Conservation (phyloP, 2,329 filamentous ascomycete species). For the Incumbomyces lentus region DNA sequence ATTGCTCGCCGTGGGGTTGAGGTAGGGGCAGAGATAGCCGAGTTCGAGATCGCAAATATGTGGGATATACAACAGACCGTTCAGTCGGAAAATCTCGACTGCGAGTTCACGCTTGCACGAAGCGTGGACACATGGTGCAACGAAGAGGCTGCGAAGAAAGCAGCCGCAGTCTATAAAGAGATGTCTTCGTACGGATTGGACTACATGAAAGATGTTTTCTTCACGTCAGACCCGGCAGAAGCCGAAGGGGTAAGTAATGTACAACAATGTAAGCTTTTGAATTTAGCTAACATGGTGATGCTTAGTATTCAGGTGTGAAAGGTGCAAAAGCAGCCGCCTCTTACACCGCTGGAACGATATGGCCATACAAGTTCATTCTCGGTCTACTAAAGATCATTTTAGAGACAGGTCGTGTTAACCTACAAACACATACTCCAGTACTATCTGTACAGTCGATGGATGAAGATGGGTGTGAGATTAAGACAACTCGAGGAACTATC, state of each 20-base stretch:
- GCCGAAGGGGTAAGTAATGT: slow-evolving; percentile 7
- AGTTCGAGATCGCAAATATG: slow-evolving; percentile 34
- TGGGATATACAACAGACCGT: slow-evolving; percentile 30
- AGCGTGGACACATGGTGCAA: slow-evolving; percentile 31
- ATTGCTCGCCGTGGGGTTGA: slow-evolving; percentile 26
- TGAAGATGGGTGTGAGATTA: slow-evolving; percentile 10
- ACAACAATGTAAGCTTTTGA: neutral
- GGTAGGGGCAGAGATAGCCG: slow-evolving; percentile 29
- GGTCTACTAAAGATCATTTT: slow-evolving; percentile 26
- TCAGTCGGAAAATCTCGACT: slow-evolving; percentile 33
- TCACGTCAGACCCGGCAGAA: slow-evolving; percentile 16
- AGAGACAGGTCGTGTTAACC: too few species aligned
- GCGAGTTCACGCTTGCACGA: slow-evolving; percentile 32
- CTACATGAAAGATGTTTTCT: slow-evolving; percentile 25
- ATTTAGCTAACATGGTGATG: slow-evolving; percentile 28
- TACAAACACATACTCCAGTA: too few species aligned
- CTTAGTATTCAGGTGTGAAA: slow-evolving; percentile 29
- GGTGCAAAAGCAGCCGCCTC: slow-evolving; percentile 27
- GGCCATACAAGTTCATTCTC: slow-evolving; percentile 70
- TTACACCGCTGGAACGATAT: slow-evolving; percentile 26
- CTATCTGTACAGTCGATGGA: too few species aligned
- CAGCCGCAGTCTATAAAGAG: slow-evolving; percentile 23
- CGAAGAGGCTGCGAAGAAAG: slow-evolving; percentile 23
- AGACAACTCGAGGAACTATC: slow-evolving; percentile 57
- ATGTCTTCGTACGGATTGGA: slow-evolving; percentile 22